phyloP scores from a whole-genome alignment of 345 rosid species.

The Noccaea bulbosa region DNA sequence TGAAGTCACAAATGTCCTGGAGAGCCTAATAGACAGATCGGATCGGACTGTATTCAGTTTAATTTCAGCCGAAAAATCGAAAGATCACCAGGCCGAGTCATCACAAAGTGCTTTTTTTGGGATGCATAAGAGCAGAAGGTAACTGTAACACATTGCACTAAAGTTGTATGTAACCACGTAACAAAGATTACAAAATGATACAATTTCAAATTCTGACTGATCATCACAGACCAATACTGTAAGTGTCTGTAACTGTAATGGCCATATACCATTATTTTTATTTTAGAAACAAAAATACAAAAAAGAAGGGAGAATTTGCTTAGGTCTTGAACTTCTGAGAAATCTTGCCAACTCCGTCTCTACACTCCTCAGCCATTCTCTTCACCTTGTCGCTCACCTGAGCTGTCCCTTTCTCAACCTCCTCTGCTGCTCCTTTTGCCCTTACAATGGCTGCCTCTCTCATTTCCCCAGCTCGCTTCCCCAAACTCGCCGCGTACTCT shows the following conservation, averaged over 20 bases:
- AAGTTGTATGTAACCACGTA: not conserved
- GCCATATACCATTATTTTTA: conserved; percentile 38
- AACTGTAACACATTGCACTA: not conserved
- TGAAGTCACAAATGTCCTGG: too few relatives aligned
- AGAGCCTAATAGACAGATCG: too few relatives aligned
- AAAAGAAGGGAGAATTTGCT: not conserved
- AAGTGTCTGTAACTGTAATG: conserved; percentile 37
- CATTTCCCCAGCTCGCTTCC: conserved; percentile 46
- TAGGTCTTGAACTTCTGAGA: conserved; percentile 46
- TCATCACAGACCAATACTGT: conserved; percentile 38
- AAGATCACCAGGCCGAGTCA: too few relatives aligned
- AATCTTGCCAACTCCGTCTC: conserved; percentile 47
- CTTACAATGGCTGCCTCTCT: conserved; percentile 37
- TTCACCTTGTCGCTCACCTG: conserved; percentile 53
- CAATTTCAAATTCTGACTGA: conserved; percentile 22
- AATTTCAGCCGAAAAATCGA: too few relatives aligned
- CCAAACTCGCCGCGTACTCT: conserved; percentile 47
- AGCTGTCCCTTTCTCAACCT: conserved; percentile 58
- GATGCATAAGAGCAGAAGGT: not conserved
- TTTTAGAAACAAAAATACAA: conserved; percentile 1
- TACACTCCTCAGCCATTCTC: conserved; percentile 49
- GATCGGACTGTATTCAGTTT: too few relatives aligned
- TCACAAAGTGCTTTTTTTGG: too few relatives aligned
- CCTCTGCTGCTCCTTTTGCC: conserved; percentile 55
- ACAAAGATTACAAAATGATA: conserved; percentile 40